These are phyloP conservation scores for Apiotrichum veenhuisii DNA, from an alignment of 1,284 basidiomycete species.

Conservation along the genomic window DNA sequence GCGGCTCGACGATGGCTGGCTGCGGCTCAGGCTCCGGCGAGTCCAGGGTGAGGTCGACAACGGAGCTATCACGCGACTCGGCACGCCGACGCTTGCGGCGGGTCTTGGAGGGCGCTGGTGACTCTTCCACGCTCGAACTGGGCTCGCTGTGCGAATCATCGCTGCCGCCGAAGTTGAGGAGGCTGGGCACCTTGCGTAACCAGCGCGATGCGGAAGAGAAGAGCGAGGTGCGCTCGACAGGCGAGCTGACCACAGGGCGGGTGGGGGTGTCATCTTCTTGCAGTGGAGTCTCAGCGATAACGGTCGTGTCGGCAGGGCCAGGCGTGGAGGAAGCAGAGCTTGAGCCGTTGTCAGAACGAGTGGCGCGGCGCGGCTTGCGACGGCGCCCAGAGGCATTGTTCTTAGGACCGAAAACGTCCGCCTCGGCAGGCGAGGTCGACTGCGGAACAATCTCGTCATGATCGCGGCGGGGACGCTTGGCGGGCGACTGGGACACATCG, in stretches of 20 bases:
- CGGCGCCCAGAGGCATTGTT: neutral
- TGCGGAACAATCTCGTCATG: slow-evolving; percentile 6
- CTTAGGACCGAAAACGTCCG: slow-evolving; percentile 37
- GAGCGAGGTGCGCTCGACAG: neutral
- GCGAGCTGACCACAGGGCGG: neutral
- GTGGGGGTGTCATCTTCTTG: neutral
- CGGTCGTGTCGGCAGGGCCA: neutral
- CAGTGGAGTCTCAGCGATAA: neutral
- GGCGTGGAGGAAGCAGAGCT: neutral
- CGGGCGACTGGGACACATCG: slow-evolving; percentile 10
- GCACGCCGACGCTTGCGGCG: neutral
- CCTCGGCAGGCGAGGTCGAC: slow-evolving; percentile 5
- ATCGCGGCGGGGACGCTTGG: neutral
- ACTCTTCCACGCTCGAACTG: neutral
- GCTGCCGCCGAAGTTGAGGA: neutral
- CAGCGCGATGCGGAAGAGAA: neutral
- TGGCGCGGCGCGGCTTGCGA: neutral
- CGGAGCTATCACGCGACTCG: neutral
- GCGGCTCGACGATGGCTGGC: neutral
- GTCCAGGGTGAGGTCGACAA: neutral
- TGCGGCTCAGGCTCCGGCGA: neutral
- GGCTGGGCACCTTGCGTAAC: neutral
- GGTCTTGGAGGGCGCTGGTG: neutral
- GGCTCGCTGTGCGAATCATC: neutral
- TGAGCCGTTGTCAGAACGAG: neutral